Evolutionary conservation across 305 asterid species (phyloP).

Genomic region (Rubia tinctorum): DNA sequence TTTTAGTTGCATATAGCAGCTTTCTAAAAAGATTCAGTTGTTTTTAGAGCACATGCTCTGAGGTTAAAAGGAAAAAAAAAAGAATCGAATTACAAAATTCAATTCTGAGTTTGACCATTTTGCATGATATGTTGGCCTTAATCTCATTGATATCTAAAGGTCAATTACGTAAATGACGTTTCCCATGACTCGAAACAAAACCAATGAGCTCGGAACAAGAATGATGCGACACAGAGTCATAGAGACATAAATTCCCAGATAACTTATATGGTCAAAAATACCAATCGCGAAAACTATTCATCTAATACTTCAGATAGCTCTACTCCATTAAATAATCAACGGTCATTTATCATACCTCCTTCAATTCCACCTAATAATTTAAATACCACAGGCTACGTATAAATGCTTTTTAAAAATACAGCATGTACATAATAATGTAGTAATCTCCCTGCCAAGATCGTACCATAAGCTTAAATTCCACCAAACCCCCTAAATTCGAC

Average conservation of each 20-base stretch:
- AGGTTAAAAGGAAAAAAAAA: neutral
- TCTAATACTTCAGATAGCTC: neutral
- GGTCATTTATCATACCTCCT: neutral
- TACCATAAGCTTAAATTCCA: neutral
- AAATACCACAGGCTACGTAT: neutral
- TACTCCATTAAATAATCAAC: neutral
- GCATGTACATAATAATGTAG: no score
- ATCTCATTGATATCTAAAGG: neutral
- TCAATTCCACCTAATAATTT: constrained; percentile 1
- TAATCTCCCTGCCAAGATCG: neutral
- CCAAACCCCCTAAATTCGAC: neutral
- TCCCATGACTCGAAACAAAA: neutral
- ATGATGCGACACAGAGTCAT: neutral
- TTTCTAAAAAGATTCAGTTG: constrained; percentile 2
- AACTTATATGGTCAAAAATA: neutral
- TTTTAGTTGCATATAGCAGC: neutral
- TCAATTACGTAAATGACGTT: neutral
- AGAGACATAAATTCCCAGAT: neutral
- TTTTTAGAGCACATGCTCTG: neutral
- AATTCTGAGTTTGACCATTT: neutral
- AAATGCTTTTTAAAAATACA: neutral
- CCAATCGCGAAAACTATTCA: neutral
- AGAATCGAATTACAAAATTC: neutral
- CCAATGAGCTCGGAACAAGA: neutral
- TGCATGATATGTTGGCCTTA: neutral